A percentile compares a stretch with the other conserved stretches of the same genome.
Conservation (phyloP, 2,329 filamentous ascomycete species). For the Phialophora chinensis region DNA sequence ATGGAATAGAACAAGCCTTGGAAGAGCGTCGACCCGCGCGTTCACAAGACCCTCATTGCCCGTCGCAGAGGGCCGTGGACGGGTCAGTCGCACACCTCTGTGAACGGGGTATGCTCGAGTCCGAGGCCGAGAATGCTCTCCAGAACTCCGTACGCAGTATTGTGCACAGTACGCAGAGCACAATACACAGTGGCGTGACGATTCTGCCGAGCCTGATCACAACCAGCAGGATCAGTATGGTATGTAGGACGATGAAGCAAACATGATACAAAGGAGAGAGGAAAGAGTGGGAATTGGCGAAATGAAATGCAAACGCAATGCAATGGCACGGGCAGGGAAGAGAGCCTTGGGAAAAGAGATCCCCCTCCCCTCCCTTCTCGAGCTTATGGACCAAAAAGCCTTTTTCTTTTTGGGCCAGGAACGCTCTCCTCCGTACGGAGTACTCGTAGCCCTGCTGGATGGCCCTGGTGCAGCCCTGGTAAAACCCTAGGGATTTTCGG, state of each 20-base stretch:
- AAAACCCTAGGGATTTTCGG: neutral
- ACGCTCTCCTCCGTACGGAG: neutral
- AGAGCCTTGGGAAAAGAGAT: neutral
- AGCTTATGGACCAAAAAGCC: neutral
- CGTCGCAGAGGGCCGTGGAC: neutral
- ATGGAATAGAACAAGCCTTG: neutral
- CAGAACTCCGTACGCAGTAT: neutral
- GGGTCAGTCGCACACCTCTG: neutral
- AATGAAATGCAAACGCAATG: neutral
- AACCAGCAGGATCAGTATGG: neutral
- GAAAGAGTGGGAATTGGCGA: neutral
- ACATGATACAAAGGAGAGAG: neutral
- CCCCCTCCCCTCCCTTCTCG: neutral
- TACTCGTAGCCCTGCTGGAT: neutral
- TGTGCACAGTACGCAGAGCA: neutral
- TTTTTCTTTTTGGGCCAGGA: neutral
- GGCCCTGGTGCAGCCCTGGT: neutral
- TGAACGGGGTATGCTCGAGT: neutral
- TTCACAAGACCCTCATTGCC: neutral
- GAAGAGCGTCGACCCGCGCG: neutral
- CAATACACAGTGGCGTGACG: no score
- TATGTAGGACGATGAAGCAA: neutral
- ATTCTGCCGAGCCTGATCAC: neutral
- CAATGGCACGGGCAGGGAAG: neutral
- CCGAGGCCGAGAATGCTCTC: no score